These are phyloP conservation scores for Ploettnerulaceae sp. DNA, from an alignment of 2,329 filamentous ascomycete species.

Conservation along the genomic window DNA sequence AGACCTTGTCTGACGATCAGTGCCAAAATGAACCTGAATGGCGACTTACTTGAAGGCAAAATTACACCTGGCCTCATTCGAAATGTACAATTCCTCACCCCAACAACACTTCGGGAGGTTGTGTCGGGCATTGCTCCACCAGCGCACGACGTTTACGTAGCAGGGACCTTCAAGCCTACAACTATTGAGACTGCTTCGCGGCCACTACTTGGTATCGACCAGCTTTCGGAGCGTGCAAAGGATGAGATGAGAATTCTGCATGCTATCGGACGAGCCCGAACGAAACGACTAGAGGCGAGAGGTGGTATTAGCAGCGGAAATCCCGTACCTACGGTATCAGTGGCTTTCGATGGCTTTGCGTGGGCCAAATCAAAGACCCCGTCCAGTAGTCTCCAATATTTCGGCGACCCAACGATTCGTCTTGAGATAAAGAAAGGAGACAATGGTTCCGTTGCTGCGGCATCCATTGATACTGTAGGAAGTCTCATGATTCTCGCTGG, in stretches of 20 bases:
- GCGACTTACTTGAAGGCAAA: conserved; percentile 49
- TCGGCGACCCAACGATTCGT: conserved; percentile 28
- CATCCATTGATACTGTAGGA: conserved; percentile 38
- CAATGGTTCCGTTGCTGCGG: conserved; percentile 11
- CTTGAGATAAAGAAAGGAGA: conserved; percentile 15
- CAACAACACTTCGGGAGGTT: conserved; percentile 42
- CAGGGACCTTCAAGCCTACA: conserved; percentile 11
- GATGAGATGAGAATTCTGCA: conserved; percentile 45
- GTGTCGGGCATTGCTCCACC: conserved; percentile 14
- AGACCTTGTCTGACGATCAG: conserved; percentile 58
- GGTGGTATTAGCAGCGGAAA: conserved; percentile 8
- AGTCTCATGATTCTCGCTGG: conserved; percentile 58
- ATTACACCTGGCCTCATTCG: conserved; percentile 50
- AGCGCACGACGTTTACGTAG: conserved; percentile 8
- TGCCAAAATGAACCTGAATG: conserved; percentile 48
- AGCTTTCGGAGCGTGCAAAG: conserved; percentile 39
- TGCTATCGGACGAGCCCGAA: conserved; percentile 41
- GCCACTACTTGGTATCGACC: neutral
- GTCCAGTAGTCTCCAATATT: conserved; percentile 9
- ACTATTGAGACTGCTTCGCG: neutral
- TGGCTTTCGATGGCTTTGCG: conserved; percentile 16
- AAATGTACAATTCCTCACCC: conserved; percentile 54
- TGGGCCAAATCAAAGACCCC: conserved; percentile 2
- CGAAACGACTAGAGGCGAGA: conserved; percentile 12
- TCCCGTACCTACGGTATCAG: conserved; percentile 7